A percentile compares a stretch with the other conserved stretches of the same genome.
Evolutionary conservation across 805 yeast species (phyloP).

Genomic region (Candida oleophila): DNA sequence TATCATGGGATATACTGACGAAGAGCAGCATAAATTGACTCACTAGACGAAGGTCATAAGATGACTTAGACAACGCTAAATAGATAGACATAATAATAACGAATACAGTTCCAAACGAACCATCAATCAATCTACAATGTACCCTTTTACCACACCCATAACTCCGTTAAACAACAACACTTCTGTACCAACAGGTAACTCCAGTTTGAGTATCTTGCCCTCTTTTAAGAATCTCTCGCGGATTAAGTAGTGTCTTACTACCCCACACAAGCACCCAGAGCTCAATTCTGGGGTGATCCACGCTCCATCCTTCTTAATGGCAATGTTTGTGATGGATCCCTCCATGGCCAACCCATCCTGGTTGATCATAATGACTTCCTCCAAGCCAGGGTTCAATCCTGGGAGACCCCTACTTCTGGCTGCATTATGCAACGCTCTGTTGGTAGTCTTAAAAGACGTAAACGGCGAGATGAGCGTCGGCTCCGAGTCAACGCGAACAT

Average conservation of each 20-base stretch:
- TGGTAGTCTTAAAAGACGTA: slow-evolving; percentile 86
- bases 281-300: slow-evolving; percentile 85
- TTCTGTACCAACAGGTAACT: slow-evolving; percentile 63
- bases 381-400: slow-evolving; percentile 44
- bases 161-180: slow-evolving; percentile 79
- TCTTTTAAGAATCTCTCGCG: slow-evolving; percentile 54
- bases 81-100: background rate
- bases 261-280: slow-evolving; percentile 85
- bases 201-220: slow-evolving; percentile 43
- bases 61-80: slow-evolving; percentile 12
- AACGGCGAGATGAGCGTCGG: slow-evolving; percentile 63
- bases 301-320: slow-evolving; percentile 48
- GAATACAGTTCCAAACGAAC: background rate
- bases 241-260: slow-evolving; percentile 64
- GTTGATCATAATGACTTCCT: slow-evolving; percentile 67
- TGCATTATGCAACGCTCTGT: slow-evolving; percentile 57
- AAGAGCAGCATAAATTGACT: slow-evolving; percentile 42
- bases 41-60: slow-evolving; percentile 11
- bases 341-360: slow-evolving; percentile 63
- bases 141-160: slow-evolving; percentile 72
- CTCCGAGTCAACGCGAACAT: slow-evolving; percentile 58
- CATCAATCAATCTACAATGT: slow-evolving; percentile 24
- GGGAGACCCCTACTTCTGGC: slow-evolving; percentile 56
- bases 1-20: slow-evolving; percentile 70
- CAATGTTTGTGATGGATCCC: slow-evolving; percentile 81